Conservation (phyloP, 257 asterid genomes). For the Gentiana straminea region DNA sequence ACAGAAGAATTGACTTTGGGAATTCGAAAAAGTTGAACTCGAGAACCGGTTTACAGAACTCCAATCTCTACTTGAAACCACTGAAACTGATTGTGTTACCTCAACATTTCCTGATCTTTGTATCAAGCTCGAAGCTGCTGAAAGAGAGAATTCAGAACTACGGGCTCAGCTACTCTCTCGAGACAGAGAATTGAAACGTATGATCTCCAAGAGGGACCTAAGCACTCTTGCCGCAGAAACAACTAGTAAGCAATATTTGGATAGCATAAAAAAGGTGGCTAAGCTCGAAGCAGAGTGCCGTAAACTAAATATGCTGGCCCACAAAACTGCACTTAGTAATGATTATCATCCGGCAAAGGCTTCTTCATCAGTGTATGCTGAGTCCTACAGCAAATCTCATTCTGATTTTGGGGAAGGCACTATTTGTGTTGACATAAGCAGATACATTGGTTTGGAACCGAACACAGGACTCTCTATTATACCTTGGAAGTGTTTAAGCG, state of each 20-base stretch:
- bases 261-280: no score
- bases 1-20: no score
- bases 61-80: slow-evolving; percentile 38
- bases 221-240: slow-evolving; percentile 60
- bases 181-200: slow-evolving; percentile 31
- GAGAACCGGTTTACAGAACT: no score
- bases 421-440: slow-evolving; percentile 21
- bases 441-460: slow-evolving; percentile 24
- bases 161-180: no score
- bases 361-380: slow-evolving; percentile 41
- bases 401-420: slow-evolving; percentile 47
- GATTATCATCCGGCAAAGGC: slow-evolving; percentile 63
- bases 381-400: slow-evolving; percentile 47
- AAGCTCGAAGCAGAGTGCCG: slow-evolving; percentile 80
- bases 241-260: slow-evolving; percentile 69
- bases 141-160: no score
- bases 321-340: no score
- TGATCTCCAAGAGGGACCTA: slow-evolving; percentile 46
- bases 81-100: slow-evolving; percentile 27
- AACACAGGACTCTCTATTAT: no score
- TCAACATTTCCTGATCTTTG: slow-evolving; percentile 28
- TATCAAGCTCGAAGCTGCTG: slow-evolving; percentile 47
- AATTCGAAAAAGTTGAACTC: no score
- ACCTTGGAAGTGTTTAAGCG: no score
- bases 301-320: no score